Evolutionary conservation across 257 asterid species (phyloP), one percentile per base, ranked within the genome.

Genomic region (Forsythia viridissima): DNA sequence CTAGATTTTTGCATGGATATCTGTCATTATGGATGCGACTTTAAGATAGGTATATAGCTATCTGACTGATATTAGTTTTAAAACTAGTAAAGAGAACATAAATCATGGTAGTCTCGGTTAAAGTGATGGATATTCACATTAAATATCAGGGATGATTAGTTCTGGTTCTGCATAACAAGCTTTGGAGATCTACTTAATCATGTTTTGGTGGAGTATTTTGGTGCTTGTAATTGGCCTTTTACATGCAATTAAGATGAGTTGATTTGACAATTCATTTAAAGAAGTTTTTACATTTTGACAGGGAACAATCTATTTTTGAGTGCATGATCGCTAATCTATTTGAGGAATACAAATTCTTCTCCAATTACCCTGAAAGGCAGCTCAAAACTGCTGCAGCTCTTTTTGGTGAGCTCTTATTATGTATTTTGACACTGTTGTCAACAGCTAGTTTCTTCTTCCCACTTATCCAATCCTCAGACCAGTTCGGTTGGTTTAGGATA

Each of bases 291-390:
- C 44, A 75, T 74, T 59, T 77, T 90, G 70, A 71, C 96, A 96
- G 99, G 96, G 98, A 96, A 82, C 87, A 91, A 67, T 84, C 82
- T 37, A 87, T 93, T 83, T 93, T 86, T 42, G 94, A 93, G 74
- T 96, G 93, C 88, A 90, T 93, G 97, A 89, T 93, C 20, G 93
- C 89, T 43, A 93, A 92, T 76, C 89, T 96, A 71, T 92, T 93
- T 82, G 98, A 96, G 85, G 98, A 95, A 80, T 95, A 88, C 90
- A 89, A 92, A 44, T 94, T 91, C 81, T 89, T 94, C 84, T 79
- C 91, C 81, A 92, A 91, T 82, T 94, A 91, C 81, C 98, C 98
- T 78, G 97, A 92, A n/a, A 87, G 86, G 85, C 97, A 94, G 90
- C 91, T 94, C 83, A 89, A 79, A 82, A 86, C 91, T 78, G 97